Percentiles rank a stretch among this genome's conserved stretches.
These are phyloP conservation scores for Tricholoma sp. DNA, from an alignment of 768 basidiomycete species.

Conservation along the genomic window DNA sequence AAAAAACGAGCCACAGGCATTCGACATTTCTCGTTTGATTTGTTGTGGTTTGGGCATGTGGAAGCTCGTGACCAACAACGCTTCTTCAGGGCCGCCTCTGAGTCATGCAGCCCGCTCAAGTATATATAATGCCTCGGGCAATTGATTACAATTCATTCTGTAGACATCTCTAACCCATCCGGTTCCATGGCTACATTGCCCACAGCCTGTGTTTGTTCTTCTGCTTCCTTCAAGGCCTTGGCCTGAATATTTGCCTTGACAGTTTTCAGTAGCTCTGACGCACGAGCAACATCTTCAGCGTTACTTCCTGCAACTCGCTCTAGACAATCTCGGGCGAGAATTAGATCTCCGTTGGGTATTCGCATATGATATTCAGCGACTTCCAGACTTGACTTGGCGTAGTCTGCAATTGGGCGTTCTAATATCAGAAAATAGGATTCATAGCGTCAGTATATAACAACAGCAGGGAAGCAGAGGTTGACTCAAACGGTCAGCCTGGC, in stretches of 20 bases:
- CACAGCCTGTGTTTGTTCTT: slow-evolving; percentile 8
- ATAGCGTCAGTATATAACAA: slow-evolving; percentile 16
- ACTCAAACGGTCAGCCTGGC: slow-evolving; percentile 53
- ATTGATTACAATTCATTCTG: neutral
- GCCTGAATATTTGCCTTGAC: slow-evolving; percentile 36
- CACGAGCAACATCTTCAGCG: slow-evolving; percentile 73
- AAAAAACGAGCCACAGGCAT: slow-evolving; percentile 29
- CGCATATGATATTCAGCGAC: slow-evolving; percentile 77
- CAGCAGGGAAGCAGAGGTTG: slow-evolving; percentile 11
- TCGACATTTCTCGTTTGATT: slow-evolving; percentile 41
- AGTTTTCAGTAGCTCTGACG: slow-evolving; percentile 64
- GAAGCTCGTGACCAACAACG: slow-evolving; percentile 31
- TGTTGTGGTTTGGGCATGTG: slow-evolving; percentile 32
- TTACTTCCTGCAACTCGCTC: slow-evolving; percentile 75
- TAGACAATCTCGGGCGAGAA: slow-evolving; percentile 67
- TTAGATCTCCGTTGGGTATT: slow-evolving; percentile 57
- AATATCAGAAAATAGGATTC: slow-evolving; percentile 16
- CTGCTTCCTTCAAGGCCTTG: slow-evolving; percentile 15
- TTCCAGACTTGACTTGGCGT: slow-evolving; percentile 78
- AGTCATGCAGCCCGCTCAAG: no score
- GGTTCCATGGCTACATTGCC: neutral
- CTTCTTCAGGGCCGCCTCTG: slow-evolving; percentile 33
- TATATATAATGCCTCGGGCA: no score
- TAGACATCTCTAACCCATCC: slow-evolving; percentile 1
- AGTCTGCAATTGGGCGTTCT: slow-evolving; percentile 72